Evolutionary conservation across 2,329 filamentous ascomycete species (phyloP).

Genomic region (Ceratocystis cubensis): DNA sequence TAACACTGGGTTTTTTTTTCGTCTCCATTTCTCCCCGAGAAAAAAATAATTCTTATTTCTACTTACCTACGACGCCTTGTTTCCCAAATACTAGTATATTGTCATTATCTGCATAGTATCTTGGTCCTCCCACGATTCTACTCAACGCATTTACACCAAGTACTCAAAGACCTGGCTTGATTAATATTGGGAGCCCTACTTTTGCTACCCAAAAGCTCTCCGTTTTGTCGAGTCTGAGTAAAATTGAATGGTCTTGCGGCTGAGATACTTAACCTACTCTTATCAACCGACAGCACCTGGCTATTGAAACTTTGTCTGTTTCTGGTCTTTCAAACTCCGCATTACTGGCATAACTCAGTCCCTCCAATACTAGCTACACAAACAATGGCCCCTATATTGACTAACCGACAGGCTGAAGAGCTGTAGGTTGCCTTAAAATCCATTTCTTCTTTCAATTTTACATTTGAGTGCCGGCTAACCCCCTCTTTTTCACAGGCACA

Average conservation of each 20-base stretch:
- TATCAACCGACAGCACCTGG: not conserved
- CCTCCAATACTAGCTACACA: not conserved
- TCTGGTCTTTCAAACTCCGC: not conserved
- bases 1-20: not conserved
- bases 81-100: not conserved
- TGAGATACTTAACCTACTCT: not conserved
- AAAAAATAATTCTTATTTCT: too few relatives aligned
- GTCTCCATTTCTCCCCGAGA: not conserved
- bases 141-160: not conserved
- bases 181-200: too few relatives aligned
- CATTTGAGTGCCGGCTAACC: conserved; percentile 18
- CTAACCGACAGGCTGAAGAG: conserved; percentile 72
- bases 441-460: not conserved
- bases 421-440: conserved; percentile 48
- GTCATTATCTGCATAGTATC: not conserved
- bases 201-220: not conserved
- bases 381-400: conserved; percentile 61
- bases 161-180: not conserved
- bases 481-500: conserved; percentile 50
- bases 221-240: not conserved
- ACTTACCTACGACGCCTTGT: not conserved
- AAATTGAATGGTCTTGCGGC: not conserved
- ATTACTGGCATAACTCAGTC: not conserved
- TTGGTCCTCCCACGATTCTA: not conserved
- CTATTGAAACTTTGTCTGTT: not conserved